These are phyloP conservation scores for Scedosporium dehoogii DNA, from an alignment of 2,329 filamentous ascomycete species.

Conservation along the genomic window DNA sequence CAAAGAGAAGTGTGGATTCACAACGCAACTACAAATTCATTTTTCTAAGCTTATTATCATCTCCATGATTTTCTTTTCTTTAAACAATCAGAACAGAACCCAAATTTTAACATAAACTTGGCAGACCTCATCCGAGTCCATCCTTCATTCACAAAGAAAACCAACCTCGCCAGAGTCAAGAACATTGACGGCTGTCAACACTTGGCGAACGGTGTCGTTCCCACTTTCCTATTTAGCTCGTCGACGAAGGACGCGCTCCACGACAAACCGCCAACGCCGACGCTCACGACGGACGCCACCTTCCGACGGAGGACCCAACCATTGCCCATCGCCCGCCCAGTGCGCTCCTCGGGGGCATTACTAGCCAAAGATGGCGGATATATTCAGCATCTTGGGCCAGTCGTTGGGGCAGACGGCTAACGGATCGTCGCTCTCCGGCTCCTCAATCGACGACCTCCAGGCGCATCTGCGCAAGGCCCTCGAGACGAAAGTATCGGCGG, in stretches of 20 bases:
- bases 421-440: constrained; percentile 10
- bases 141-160: too few species aligned
- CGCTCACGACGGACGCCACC: not conserved
- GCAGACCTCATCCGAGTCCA: too few species aligned
- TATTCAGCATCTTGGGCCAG: constrained; percentile 3
- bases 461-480: constrained; percentile 31
- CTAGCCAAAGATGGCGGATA: not conserved
- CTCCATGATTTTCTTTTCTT: too few species aligned
- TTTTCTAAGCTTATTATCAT: too few species aligned
- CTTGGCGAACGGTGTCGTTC: not conserved
- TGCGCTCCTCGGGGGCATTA: not conserved
- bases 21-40: too few species aligned
- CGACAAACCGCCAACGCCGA: too few species aligned
- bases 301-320: not conserved
- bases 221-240: too few species aligned
- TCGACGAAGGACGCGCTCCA: too few species aligned
- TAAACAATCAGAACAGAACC: too few species aligned
- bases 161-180: too few species aligned
- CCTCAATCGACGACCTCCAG: constrained; percentile 34
- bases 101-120: too few species aligned
- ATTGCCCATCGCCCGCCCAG: not conserved
- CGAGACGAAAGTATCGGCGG: constrained; percentile 31
- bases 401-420: not conserved
- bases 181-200: not conserved
- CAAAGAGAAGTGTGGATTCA: too few species aligned